Conservation (phyloP, 2,329 filamentous ascomycete genomes). For the Epichloe glyceriae region DNA sequence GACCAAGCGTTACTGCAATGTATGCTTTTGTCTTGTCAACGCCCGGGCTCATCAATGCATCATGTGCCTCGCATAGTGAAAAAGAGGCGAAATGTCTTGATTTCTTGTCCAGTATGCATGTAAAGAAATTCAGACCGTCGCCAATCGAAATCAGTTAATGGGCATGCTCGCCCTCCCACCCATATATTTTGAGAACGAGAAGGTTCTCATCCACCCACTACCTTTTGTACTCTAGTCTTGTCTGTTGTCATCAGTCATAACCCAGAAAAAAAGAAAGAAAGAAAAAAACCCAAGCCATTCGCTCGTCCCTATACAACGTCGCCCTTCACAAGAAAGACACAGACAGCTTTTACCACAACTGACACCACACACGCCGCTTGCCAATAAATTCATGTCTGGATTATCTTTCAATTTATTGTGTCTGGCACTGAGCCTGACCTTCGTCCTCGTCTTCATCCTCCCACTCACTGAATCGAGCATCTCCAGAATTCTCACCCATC, state of each 20-base stretch:
- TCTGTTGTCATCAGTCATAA: conserved; percentile 7
- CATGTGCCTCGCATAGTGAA: neutral
- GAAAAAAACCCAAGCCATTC: conserved; percentile 1
- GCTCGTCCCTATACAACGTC: neutral
- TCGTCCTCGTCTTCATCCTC: conserved; percentile 60
- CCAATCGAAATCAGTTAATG: neutral
- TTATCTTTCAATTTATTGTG: conserved; percentile 39
- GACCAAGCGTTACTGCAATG: too few species aligned
- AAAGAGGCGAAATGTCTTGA: neutral
- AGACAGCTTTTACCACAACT: neutral
- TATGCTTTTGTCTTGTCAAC: neutral
- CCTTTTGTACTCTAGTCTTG: neutral
- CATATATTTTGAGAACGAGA: neutral
- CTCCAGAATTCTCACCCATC: conserved; percentile 61
- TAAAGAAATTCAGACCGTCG: neutral
- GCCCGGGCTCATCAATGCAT: neutral
- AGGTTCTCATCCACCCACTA: neutral
- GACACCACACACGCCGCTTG: neutral
- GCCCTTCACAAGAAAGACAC: neutral
- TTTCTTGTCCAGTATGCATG: neutral
- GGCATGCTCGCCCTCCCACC: neutral
- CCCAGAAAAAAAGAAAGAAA: neutral
- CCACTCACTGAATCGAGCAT: conserved; percentile 54
- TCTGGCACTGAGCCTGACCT: conserved; percentile 56
- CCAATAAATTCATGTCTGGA: neutral